phyloP scores from a whole-genome alignment of 805 yeast genomes.

The Kuraishia molischiana region DNA sequence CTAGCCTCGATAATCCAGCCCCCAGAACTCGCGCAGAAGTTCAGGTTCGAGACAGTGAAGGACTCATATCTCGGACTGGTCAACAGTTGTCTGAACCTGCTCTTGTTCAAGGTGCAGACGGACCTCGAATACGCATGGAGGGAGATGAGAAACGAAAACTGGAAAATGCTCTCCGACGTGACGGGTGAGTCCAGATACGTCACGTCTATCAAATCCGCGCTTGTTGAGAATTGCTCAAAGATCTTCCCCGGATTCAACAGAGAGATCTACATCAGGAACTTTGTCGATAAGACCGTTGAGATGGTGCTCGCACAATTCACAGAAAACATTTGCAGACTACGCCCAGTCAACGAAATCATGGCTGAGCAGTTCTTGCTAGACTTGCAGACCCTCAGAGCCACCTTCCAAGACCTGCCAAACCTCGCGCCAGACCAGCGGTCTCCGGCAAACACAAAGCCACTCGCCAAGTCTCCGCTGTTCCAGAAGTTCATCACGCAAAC shows the following conservation, averaged over 20 bases:
- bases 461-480: constrained; percentile 14
- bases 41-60: constrained; percentile 47
- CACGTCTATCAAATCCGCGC: constrained; percentile 38
- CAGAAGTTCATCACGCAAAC: constrained; percentile 15
- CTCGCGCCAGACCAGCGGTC: constrained; percentile 25
- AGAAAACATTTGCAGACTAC: constrained; percentile 45
- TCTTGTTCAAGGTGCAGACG: constrained; percentile 46
- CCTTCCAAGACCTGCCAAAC: constrained; percentile 38
- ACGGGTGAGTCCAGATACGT: constrained; percentile 68
- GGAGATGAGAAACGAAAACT: constrained; percentile 69
- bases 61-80: constrained; percentile 49
- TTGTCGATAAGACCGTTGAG: constrained; percentile 72
- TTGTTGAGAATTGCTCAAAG: constrained; percentile 34
- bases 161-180: constrained; percentile 57
- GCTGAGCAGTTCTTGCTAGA: constrained; percentile 82
- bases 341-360: constrained; percentile 57
- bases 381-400: constrained; percentile 49
- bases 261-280: constrained; percentile 60
- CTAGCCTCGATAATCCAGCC: constrained; percentile 27
- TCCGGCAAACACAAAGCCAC: constrained; percentile 15
- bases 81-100: constrained; percentile 41
- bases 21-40: constrained; percentile 23
- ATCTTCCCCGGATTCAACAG: constrained; percentile 53
- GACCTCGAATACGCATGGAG: constrained; percentile 72
- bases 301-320: constrained; percentile 44